A percentile compares a stretch with the other conserved stretches of the same genome.
phyloP scores from a whole-genome alignment of 1,284 basidiomycete genomes.

The Tylopilus sp. region DNA sequence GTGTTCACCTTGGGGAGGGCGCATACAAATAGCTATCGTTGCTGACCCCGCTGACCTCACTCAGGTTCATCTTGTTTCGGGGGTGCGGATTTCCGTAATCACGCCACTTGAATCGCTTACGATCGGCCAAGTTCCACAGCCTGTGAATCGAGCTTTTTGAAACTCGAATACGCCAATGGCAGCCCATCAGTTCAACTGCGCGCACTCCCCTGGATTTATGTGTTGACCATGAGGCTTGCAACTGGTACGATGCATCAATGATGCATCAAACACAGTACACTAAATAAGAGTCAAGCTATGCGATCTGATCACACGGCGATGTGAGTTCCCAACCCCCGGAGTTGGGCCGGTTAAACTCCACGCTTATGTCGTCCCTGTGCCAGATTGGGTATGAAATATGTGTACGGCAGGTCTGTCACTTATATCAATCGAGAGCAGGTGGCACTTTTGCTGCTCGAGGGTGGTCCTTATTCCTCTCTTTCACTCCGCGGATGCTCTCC shows the following conservation, averaged over 20 bases:
- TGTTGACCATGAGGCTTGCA: not conserved
- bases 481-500: constrained; percentile 17
- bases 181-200: not conserved
- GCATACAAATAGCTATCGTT: too few species aligned
- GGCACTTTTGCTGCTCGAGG: not conserved
- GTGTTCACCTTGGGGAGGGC: too few species aligned
- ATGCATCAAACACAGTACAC: not conserved
- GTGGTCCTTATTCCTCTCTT: constrained; percentile 1
- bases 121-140: not conserved
- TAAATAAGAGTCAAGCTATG: not conserved
- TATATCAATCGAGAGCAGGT: constrained; percentile 19
- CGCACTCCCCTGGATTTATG: not conserved
- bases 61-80: not conserved
- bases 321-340: constrained; percentile 5
- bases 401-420: constrained; percentile 22
- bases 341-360: not conserved
- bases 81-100: not conserved
- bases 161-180: not conserved
- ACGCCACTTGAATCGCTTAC: not conserved
- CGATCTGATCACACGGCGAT: constrained; percentile 17
- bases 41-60: not conserved
- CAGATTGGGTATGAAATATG: constrained; percentile 16
- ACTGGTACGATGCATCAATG: not conserved
- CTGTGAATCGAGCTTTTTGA: not conserved
- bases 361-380: constrained; percentile 14